Base-by-base conservation (phyloP, 2,329 filamentous ascomycete genomes). In the Epicoccum nigrum region DNA sequence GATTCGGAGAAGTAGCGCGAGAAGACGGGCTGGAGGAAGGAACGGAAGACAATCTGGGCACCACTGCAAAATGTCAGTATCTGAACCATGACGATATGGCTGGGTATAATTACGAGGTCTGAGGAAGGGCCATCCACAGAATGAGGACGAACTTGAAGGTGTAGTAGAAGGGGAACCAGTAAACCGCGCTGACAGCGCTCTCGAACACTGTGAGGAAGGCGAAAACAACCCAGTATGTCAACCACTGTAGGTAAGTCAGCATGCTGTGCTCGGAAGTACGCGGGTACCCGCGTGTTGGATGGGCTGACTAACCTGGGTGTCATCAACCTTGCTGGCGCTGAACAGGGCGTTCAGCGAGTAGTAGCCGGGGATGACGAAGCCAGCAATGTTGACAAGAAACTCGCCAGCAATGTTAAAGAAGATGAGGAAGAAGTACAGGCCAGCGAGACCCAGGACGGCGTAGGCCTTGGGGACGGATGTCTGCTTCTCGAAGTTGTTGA, bases 81-180 rank as follows among this genome's bases (percentile, higher is more conserved):
- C 9, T 1, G 6, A 25, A 27, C 20, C 25, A 20, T 13, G 7
- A 20, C 3, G 11, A 19, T 41, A 4, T 4, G 27, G 4, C 7
- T 6, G 4, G 20, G 15, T 30, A 5, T 16, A 80, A 88, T 74
- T 87, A 97, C 93, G 83, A 82, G 82, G 95, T 97, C 77, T 90
- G 84, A 76, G 94, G 94, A 70, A 99, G 91, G 67, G 93, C 87
- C 80, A 99, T 92, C 94, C 94, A 99, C 75, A 99, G 87, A 69
- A 97, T 84, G 76, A 97, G 89, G 73, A 95, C 81, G 74, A 99
- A 97, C 85, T 99, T 99, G 89, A 99, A 97, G 74, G 92, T 93
- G 80, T 90, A 99, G 88, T 99, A 99, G 82, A 99, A 99, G 73
- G 94, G 89, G 82, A 95, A 91, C 90, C 90, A 95, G 84, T 94